Evolutionary conservation across 495 filamentous ascomycete genomes (phyloP).

Genomic region (Cercophora newfieldiana): DNA sequence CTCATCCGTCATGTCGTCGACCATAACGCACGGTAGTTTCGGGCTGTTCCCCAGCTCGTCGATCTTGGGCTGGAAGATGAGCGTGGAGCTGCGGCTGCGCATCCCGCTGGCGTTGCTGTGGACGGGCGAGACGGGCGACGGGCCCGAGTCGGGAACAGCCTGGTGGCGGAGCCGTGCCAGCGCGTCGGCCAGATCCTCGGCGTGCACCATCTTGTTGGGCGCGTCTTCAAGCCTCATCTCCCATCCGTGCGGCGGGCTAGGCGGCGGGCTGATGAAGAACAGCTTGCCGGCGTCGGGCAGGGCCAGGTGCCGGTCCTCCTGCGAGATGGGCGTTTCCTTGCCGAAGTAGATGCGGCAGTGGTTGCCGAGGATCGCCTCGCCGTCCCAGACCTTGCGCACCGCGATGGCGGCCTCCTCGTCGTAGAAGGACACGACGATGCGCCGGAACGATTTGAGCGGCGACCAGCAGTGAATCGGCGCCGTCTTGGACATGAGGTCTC

Average conservation of each 20-base stretch:
- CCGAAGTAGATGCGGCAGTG: conserved; percentile 87
- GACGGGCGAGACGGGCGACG: conserved; percentile 33
- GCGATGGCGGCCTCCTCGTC: conserved; percentile 69
- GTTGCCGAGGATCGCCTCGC: conserved; percentile 66
- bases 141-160: conserved; percentile 4
- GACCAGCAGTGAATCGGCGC: conserved; percentile 84
- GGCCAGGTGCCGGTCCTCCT: conserved; percentile 59
- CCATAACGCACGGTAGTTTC: conserved; percentile 81
- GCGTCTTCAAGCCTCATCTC: conserved; percentile 84
- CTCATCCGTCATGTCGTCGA: conserved; percentile 79
- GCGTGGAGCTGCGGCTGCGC: conserved; percentile 43
- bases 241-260: conserved; percentile 90
- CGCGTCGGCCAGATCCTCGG: conserved; percentile 81
- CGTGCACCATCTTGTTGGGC: conserved; percentile 91
- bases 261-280: conserved; percentile 96
- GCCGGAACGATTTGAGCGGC: conserved; percentile 86
- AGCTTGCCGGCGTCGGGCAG: conserved; percentile 85
- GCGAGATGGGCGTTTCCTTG: conserved; percentile 60
- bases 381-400: conserved; percentile 71
- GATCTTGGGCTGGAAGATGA: conserved; percentile 51
- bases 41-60: conserved; percentile 68
- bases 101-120: conserved; percentile 28
- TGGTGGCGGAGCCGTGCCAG: conserved; percentile 64
- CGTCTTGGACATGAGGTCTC: conserved; percentile 63
- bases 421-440: conserved; percentile 88